Percentiles rank a stretch among this genome's conserved stretches.
phyloP scores from a whole-genome alignment of 257 asterid genomes.

The Nicotiana sylvestris region DNA sequence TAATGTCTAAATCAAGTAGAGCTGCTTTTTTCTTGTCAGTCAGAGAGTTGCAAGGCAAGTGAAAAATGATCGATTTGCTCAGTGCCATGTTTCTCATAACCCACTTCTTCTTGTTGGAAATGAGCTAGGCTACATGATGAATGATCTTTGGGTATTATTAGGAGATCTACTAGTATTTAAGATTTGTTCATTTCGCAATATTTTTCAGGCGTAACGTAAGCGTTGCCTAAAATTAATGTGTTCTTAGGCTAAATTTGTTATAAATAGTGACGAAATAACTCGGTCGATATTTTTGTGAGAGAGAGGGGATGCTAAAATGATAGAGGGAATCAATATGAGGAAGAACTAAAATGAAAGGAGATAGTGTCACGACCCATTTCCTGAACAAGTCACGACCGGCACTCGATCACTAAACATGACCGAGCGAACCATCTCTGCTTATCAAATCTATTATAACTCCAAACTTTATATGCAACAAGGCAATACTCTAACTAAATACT shows the following conservation, averaged over 20 bases:
- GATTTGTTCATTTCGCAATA: not conserved
- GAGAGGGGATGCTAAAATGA: constrained; percentile 19
- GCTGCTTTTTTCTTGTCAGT: not conserved
- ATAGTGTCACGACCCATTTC: constrained; percentile 12
- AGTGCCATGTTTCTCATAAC: constrained; percentile 9
- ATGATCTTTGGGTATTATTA: not conserved
- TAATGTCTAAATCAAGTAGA: not conserved
- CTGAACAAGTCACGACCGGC: too few relatives aligned
- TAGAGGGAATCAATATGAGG: constrained; percentile 9
- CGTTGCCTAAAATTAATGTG: not conserved
- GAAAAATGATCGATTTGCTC: not conserved
- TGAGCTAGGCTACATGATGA: constrained; percentile 6
- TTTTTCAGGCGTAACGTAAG: too few relatives aligned
- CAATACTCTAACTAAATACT: too few relatives aligned
- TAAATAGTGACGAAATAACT: too few relatives aligned
- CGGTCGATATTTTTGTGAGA: not conserved
- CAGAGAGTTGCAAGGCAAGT: not conserved
- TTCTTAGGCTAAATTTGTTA: not conserved
- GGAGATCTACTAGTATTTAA: not conserved
- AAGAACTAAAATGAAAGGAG: constrained; percentile 24
- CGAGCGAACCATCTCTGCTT: too few relatives aligned
- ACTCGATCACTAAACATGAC: too few relatives aligned
- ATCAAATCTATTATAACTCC: too few relatives aligned
- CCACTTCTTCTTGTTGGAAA: constrained; percentile 33
- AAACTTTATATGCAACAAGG: too few relatives aligned